Base-by-base conservation (phyloP, 1,139 yeast genomes). In the Protomyces arabidopsidicola region DNA sequence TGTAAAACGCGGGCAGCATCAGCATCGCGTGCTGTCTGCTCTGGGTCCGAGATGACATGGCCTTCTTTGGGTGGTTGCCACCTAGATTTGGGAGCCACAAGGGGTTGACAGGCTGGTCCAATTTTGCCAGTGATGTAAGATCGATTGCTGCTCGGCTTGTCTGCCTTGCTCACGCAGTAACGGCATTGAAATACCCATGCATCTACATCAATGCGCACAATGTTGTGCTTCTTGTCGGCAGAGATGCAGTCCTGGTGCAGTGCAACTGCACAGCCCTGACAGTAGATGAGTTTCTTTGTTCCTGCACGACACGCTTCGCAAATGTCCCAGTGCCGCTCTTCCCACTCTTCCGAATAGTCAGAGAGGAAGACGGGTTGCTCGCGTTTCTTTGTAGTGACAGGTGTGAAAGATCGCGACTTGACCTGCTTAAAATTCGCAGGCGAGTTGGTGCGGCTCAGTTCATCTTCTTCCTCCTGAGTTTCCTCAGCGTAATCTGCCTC, bases 241-340 rank as follows among this genome's bases (percentile, higher is more conserved):
- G 52, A 63, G 42, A 53, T 48, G 39, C 69, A 67, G 10, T 53
- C 48, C 12, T 55, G 68, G 39, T 67, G 69, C 18, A 50, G 57
- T 4, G 68, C 57, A 24, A 64, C 67, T n/a, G 68, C 65, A 52
- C 69, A 68, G 5, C 69, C 69, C 22, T 67, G 69, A 52, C 69
- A 68, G 34, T 65, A 62, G n/a, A 68, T 34, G 20, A 67, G 56
- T 18, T 39, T 52, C 16, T 50, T 55, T 50, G 52, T 54, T 4
- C 20, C n/a, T 5, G 20, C 14, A 27, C 62, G 22, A 52, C 69
- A 67, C 16, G 58, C 45, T 12, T 60, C 64, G 50, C 69, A 67
- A 16, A 42, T 53, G n/a, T 53, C 58, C 45, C 60, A 27, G 50
- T 67, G 69, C 18, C 66, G 64, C n/a, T 58, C 56, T 16, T 65